A percentile compares a stretch with the other conserved stretches of the same genome.
Evolutionary conservation across 306 rosid genomes (phyloP).

Genomic region (Bauhinia variegata): DNA sequence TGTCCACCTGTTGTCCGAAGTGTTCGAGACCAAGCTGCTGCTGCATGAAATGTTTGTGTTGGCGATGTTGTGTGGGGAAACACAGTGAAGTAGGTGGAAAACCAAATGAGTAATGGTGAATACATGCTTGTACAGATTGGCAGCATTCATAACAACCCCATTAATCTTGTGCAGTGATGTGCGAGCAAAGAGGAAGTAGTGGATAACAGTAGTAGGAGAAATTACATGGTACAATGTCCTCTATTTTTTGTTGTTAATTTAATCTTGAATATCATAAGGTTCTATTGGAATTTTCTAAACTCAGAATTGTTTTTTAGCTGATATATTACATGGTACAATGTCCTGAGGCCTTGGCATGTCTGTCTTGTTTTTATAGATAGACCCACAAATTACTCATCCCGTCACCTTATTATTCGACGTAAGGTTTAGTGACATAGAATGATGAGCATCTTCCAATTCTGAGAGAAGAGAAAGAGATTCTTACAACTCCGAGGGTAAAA

Average conservation of each 20-base stretch:
- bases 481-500: too few species aligned
- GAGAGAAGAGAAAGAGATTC: too few species aligned
- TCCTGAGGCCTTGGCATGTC: too few species aligned
- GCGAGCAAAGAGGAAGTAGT: conserved; percentile 50
- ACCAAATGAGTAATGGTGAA: conserved; percentile 50
- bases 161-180: conserved; percentile 52
- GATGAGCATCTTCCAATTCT: too few species aligned
- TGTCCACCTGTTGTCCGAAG: conserved; percentile 44
- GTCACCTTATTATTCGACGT: too few species aligned
- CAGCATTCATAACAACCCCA: conserved; percentile 49
- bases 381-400: too few species aligned
- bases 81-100: conserved; percentile 38
- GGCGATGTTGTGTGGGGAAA: conserved; percentile 62
- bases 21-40: conserved; percentile 46
- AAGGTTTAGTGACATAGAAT: too few species aligned
- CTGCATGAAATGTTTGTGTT: conserved; percentile 51
- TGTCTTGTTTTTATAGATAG: too few species aligned
- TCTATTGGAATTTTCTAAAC: conserved; percentile 38
- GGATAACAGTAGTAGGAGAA: conserved; percentile 34
- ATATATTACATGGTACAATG: conserved; percentile 26
- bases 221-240: conserved; percentile 38
- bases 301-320: too few species aligned
- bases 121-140: conserved; percentile 55
- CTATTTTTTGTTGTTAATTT: conserved; percentile 28
- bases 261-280: conserved; percentile 27